Evolutionary conservation across 2,329 filamentous ascomycete genomes (phyloP).

Genomic region (Endocalyx cinctus): DNA sequence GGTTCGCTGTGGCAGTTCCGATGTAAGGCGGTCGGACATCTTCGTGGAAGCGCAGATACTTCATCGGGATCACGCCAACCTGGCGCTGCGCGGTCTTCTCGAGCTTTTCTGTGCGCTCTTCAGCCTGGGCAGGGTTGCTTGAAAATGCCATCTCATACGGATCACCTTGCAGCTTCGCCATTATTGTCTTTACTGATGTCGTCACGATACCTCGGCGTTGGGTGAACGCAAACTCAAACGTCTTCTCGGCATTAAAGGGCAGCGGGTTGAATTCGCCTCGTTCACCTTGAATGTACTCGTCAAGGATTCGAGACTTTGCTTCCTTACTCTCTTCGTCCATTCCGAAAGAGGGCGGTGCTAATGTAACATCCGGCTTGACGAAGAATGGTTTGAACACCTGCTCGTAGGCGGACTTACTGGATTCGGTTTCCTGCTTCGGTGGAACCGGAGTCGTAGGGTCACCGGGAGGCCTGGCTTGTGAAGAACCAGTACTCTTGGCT

Average conservation of each 20-base stretch:
- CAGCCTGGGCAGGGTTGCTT: constrained; percentile 28
- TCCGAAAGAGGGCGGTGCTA: constrained; percentile 58
- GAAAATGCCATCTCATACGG: constrained; percentile 19
- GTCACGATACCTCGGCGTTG: constrained; percentile 41
- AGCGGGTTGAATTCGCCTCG: constrained; percentile 38
- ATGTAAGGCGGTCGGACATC: constrained; percentile 67
- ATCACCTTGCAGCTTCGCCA: constrained; percentile 49
- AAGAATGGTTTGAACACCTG: constrained; percentile 79
- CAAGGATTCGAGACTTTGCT: constrained; percentile 47
- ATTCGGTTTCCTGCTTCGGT: constrained; percentile 18
- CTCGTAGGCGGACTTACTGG: constrained; percentile 52
- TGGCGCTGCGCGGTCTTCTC: constrained; percentile 29
- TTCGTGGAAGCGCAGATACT: constrained; percentile 57
- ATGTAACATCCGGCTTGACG: constrained; percentile 64
- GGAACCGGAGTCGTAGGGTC: constrained; percentile 16
- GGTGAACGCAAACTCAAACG: constrained; percentile 41
- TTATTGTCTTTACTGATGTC: constrained; percentile 56
- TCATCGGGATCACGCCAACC: constrained; percentile 51
- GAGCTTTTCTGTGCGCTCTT: constrained; percentile 35
- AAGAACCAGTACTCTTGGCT: neutral
- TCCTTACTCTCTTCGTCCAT: constrained; percentile 54
- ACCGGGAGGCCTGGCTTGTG: constrained; percentile 8
- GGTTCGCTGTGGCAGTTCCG: constrained; percentile 64
- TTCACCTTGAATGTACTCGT: constrained; percentile 45
- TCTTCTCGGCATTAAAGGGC: constrained; percentile 39